Conservation (phyloP, 495 filamentous ascomycete species). For the Aspergillus panamensis region DNA sequence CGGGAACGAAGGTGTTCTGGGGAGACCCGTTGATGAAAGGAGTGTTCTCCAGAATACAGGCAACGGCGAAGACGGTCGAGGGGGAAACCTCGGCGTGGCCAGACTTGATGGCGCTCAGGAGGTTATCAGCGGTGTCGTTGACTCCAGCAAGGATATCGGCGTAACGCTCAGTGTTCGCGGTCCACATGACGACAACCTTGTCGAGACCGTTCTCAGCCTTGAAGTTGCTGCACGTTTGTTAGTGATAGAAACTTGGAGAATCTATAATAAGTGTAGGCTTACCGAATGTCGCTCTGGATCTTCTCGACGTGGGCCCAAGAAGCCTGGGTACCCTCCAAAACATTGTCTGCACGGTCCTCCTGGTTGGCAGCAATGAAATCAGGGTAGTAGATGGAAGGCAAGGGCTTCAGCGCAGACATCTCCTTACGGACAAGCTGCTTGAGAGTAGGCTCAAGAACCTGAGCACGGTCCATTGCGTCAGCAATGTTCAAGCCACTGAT, state of each 20-base stretch:
- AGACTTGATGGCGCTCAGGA: conserved; percentile 77
- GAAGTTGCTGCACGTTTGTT: conserved; percentile 64
- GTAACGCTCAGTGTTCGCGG: conserved; percentile 97
- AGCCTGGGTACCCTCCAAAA: conserved; percentile 79
- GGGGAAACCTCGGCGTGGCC: conserved; percentile 89
- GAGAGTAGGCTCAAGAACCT: conserved; percentile 87
- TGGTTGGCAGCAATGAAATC: conserved; percentile 99
- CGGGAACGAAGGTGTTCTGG: conserved; percentile 98
- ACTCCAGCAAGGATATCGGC: conserved; percentile 83
- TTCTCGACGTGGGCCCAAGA: conserved; percentile 84
- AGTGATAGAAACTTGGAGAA: conserved; percentile 9
- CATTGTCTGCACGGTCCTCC: conserved; percentile 92
- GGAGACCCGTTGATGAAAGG: conserved; percentile 99
- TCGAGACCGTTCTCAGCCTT: conserved; percentile 81
- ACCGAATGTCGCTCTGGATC: conserved; percentile 93
- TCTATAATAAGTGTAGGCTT: conserved; percentile 27
- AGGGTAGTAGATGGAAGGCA: conserved; percentile 96
- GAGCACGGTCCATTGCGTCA: conserved; percentile 91
- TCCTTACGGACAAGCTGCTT: conserved; percentile 88
- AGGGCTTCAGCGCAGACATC: conserved; percentile 83
- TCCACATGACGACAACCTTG: conserved; percentile 98
- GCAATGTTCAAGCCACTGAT: conserved; percentile 88
- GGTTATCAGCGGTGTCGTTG: conserved; percentile 95
- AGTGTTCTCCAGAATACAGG: conserved; percentile 80
- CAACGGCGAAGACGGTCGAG: conserved; percentile 93